Evolutionary conservation across 345 rosid species (phyloP).

Genomic region (Eucalyptus marginata): DNA sequence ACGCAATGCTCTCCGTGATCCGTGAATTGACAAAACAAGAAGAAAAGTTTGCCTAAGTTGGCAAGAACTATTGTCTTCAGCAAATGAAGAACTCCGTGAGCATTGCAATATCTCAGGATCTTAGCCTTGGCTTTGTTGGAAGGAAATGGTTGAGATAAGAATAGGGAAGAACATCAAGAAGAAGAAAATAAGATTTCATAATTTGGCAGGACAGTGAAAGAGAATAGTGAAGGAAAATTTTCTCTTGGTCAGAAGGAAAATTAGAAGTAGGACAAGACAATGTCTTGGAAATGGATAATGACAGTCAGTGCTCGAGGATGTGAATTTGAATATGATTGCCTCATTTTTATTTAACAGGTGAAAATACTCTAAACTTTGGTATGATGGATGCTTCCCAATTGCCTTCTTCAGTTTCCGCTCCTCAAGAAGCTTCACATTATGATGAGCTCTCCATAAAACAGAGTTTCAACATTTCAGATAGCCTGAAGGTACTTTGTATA

Average conservation of each 20-base stretch:
- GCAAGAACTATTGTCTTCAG: not conserved
- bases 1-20: not conserved
- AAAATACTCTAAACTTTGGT: not conserved
- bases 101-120: not conserved
- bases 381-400: not conserved
- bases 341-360: not conserved
- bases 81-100: not conserved
- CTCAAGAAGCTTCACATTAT: conserved; percentile 33
- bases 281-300: not conserved
- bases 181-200: not conserved
- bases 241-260: not conserved
- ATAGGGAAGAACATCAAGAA: not conserved
- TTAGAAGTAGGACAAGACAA: not conserved
- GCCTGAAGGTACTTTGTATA: conserved; percentile 32
- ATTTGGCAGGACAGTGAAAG: not conserved
- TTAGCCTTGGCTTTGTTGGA: not conserved
- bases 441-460: no score
- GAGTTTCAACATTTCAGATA: conserved; percentile 50
- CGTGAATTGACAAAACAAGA: not conserved
- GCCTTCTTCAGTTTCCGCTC: conserved; percentile 11
- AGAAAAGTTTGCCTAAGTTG: fast-evolving
- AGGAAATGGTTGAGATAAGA: not conserved
- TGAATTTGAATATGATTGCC: not conserved
- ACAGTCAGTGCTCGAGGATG: not conserved
- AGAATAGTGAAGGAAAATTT: not conserved